Conservation (phyloP, 306 rosid genomes). For the Abrus pulchellus region DNA sequence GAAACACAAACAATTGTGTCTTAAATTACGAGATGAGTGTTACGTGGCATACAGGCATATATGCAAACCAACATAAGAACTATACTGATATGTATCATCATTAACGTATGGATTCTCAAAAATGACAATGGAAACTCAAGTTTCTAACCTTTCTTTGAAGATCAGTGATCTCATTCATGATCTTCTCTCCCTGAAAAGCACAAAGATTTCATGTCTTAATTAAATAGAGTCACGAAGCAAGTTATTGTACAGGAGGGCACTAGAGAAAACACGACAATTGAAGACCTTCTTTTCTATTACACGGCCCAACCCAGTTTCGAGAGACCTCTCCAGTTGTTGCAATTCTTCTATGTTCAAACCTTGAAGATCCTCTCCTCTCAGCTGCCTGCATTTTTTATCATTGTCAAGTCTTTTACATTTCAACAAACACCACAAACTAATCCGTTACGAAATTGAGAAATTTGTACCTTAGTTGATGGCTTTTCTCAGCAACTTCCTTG, state of each 20-base stretch:
- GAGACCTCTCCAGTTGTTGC: conserved; percentile 77
- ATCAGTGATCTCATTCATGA: conserved; percentile 73
- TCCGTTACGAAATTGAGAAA: background rate
- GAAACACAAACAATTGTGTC: background rate
- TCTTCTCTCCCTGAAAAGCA: conserved; percentile 76
- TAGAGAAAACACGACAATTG: background rate
- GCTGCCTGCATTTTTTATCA: conserved; percentile 61
- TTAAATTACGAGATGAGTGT: too few species aligned
- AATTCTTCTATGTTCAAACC: conserved; percentile 75
- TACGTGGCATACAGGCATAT: background rate
- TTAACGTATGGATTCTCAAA: background rate
- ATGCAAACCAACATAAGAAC: too few species aligned
- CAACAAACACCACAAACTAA: background rate
- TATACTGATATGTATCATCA: background rate
- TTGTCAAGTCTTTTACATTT: background rate
- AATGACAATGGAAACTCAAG: background rate
- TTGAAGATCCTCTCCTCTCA: conserved; percentile 97
- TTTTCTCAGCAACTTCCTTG: conserved; percentile 81
- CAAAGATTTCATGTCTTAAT: background rate
- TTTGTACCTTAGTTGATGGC: conserved; percentile 74
- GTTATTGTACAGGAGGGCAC: background rate
- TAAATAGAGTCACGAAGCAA: background rate
- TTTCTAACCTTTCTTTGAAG: conserved; percentile 85
- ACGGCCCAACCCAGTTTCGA: conserved; percentile 81
- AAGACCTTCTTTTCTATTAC: conserved; percentile 78